phyloP scores from a whole-genome alignment of 2,329 filamentous ascomycete species.

The Chaetomium strumarium region DNA sequence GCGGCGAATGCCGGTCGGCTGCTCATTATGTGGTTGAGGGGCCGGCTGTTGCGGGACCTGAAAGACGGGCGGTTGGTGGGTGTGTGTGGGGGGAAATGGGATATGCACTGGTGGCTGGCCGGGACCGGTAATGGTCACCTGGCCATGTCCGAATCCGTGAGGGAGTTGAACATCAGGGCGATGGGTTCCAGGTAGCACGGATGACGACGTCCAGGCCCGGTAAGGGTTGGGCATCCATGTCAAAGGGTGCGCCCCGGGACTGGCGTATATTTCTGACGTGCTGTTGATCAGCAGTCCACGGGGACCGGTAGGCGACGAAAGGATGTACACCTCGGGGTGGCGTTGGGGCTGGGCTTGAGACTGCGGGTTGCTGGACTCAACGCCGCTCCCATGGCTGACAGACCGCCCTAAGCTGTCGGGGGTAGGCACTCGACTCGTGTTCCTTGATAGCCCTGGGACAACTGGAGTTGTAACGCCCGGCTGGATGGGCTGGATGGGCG shows the following conservation, averaged over 20 bases:
- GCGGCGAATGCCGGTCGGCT: conserved; percentile 12
- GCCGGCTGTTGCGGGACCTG: conserved; percentile 26
- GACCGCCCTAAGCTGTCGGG: conserved; percentile 38
- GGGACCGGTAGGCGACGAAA: conserved; percentile 55
- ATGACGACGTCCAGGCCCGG: conserved; percentile 7
- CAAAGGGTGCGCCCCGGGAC: conserved; percentile 28
- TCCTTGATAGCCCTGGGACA: conserved; percentile 32
- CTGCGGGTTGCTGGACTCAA: conserved; percentile 1
- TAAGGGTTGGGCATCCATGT: background rate
- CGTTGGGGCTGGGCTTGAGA: conserved; percentile 16
- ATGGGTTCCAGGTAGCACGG: conserved; percentile 3
- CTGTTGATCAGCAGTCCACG: conserved; percentile 52
- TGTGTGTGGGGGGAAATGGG: conserved; percentile 12
- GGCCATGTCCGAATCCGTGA: conserved; percentile 19
- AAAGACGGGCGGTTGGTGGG: conserved; percentile 21
- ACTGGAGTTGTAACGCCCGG: conserved; percentile 40
- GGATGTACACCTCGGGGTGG: conserved; percentile 51
- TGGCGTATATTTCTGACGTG: conserved; percentile 46
- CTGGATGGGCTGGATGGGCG: conserved; percentile 32
- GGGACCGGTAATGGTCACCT: conserved; percentile 25
- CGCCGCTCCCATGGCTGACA: conserved; percentile 27
- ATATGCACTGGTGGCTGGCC: conserved; percentile 27
- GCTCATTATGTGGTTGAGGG: conserved; percentile 3
- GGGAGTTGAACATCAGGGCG: background rate
- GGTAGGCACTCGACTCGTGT: conserved; percentile 42